A percentile compares a stretch with the other conserved stretches of the same genome.
phyloP scores from a whole-genome alignment of 2,329 filamentous ascomycete genomes.

The Macrophomina pseudophaseolina region DNA sequence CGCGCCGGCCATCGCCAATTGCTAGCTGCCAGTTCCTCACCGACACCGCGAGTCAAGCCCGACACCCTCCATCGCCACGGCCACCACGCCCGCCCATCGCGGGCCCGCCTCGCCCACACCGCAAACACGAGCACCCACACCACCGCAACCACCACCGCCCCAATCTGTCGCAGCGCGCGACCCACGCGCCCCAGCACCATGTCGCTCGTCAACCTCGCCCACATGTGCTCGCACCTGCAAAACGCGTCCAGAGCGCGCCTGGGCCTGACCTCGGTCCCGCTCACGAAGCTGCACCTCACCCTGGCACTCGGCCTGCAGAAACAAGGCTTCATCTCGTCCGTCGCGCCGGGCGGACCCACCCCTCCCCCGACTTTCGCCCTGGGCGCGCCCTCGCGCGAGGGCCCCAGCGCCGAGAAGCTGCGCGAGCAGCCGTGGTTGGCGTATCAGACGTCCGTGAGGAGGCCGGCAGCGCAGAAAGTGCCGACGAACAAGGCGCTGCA shows the following conservation, averaged over 20 bases:
- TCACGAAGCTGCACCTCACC: conserved; percentile 78
- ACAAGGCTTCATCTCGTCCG: conserved; percentile 78
- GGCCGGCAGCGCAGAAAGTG: conserved; percentile 28
- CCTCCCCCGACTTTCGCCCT: conserved; percentile 44
- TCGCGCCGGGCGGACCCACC: conserved; percentile 72
- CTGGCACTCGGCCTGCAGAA: conserved; percentile 80
- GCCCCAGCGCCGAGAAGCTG: conserved; percentile 36
- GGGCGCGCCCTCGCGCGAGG: background rate
- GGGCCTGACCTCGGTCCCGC: conserved; percentile 80
- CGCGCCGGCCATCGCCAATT: conserved; percentile 6
- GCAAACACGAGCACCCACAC: background rate
- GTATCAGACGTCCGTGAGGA: conserved; percentile 45
- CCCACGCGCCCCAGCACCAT: conserved; percentile 49
- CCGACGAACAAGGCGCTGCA: conserved; percentile 70
- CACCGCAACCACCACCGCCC: conserved; percentile 2
- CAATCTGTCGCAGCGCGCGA: background rate
- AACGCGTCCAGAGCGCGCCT: conserved; percentile 86
- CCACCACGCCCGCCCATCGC: conserved; percentile 13
- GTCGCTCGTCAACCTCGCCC: conserved; percentile 75
- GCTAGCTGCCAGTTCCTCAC: conserved; percentile 9
- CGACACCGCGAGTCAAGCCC: conserved; percentile 32
- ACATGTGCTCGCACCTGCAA: conserved; percentile 89
- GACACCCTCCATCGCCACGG: conserved; percentile 31
- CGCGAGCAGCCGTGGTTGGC: conserved; percentile 48
- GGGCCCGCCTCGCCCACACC: background rate